Conservation (phyloP, 228 moss, liverwort and hornwort species). For the Sphagnum magellanicum region DNA sequence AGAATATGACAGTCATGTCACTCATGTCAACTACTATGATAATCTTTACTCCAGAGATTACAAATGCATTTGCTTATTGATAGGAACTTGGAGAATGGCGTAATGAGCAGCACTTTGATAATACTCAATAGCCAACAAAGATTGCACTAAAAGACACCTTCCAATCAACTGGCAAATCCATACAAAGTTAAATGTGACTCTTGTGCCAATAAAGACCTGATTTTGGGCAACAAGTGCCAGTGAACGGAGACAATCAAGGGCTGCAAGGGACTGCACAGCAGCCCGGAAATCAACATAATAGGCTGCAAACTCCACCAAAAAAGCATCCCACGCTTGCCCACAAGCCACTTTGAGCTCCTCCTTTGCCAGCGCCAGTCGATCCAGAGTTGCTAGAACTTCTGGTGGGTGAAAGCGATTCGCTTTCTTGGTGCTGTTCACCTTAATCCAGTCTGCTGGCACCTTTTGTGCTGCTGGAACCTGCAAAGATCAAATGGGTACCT, state of each 20-base stretch:
- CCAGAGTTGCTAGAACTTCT: conserved; percentile 62
- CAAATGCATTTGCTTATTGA: not conserved
- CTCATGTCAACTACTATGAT: not conserved
- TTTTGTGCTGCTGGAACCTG: conserved; percentile 72
- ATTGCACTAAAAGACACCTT: too few relatives aligned
- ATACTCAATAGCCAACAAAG: too few relatives aligned
- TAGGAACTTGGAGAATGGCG: too few relatives aligned
- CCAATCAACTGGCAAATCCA: too few relatives aligned
- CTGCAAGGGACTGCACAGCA: conserved; percentile 94
- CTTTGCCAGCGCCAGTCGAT: conserved; percentile 72
- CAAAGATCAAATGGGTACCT: too few relatives aligned
- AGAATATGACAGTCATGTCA: not conserved
- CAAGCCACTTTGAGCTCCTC: conserved; percentile 76
- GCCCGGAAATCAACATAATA: conserved; percentile 88
- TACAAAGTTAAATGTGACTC: too few relatives aligned
- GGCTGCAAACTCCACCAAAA: conserved; percentile 74
- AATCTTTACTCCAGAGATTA: not conserved
- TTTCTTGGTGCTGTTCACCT: conserved; percentile 80
- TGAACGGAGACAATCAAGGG: conserved; percentile 89
- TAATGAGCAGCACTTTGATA: too few relatives aligned
- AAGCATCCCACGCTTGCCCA: conserved; percentile 76
- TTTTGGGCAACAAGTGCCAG: conserved; percentile 77
- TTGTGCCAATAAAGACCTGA: conserved; percentile 39
- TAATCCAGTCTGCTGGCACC: conserved; percentile 87
- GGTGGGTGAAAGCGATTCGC: conserved; percentile 79